Percentiles rank a stretch among this genome's conserved stretches.
Evolutionary conservation across 441 rosid genomes (phyloP).

Genomic region (Gossypium schwendimanii): DNA sequence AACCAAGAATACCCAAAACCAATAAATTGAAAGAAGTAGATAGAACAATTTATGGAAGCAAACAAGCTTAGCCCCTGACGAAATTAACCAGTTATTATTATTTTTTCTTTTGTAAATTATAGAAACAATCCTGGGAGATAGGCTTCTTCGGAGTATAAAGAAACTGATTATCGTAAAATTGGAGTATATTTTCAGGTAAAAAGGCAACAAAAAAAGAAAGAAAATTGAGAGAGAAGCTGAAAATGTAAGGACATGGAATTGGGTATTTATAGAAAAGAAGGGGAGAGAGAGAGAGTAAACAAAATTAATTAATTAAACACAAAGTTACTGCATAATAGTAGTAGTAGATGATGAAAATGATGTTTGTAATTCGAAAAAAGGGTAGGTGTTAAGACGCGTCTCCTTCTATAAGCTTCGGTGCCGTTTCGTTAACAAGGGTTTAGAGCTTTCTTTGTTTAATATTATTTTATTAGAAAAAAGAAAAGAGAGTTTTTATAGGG

Average conservation of each 20-base stretch:
- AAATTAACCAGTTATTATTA: not conserved
- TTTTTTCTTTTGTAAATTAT: not conserved
- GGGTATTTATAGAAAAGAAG: not conserved
- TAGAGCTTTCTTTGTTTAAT: not conserved
- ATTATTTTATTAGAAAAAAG: not conserved
- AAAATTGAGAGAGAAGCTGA: not conserved
- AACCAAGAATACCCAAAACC: not conserved
- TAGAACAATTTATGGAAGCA: not conserved
- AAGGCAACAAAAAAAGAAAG: not conserved
- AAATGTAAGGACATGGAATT: not conserved
- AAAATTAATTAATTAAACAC: not conserved
- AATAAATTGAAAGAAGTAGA: not conserved
- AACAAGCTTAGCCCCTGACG: not conserved
- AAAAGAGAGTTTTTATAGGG: not conserved
- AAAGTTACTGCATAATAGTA: not conserved
- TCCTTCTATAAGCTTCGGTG: not conserved
- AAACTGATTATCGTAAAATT: not conserved
- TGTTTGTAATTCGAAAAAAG: not conserved
- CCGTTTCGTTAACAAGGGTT: not conserved
- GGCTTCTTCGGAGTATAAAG: not conserved
- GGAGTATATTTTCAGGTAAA: not conserved
- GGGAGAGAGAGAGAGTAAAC: not conserved
- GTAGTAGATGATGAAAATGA: not conserved
- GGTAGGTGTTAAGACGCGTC: not conserved
- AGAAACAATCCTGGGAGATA: not conserved